Base-by-base conservation (phyloP, 78 protist species). In the Dictyostelium intermedium region DNA sequence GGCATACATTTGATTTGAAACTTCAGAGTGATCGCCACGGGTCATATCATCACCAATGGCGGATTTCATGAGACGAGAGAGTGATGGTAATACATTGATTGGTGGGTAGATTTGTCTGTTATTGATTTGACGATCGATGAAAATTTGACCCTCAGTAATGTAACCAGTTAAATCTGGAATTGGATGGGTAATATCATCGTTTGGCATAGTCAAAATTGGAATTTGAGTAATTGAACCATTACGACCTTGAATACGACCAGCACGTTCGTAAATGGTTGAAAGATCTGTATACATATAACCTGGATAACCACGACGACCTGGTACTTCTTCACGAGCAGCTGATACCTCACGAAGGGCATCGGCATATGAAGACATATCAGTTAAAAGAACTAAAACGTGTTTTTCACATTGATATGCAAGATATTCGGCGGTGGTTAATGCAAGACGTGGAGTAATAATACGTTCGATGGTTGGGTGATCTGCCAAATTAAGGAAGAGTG, bases 201-300 rank as follows among this genome's bases (percentile, higher is more conserved):
- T 99, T 70, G 99, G 99, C 99, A 99, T 99, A 83, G 99, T 98
- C 10, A 99, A 95, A 56, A 99, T 99, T 60, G 99, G 99, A 83
- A 99, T 92, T 97, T 99, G 99, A 16, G 99, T 99, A 96, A 99
- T 99, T 50, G 99, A 98, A 25, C 99, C 99, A 61, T 93, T 50
- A 60, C 99, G 92, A 47, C 99, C 99, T 39, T 70, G 93, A 47
- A 99, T 99, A 92, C 99, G 99, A 3, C 99, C 99, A 10, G 99
- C 99, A 35, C 99, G 98, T 97, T 99, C 99, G 89, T 99, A 99
- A 87, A 99, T 98, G 96, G 99, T 98, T 37, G 99, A 93, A 20
- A 99, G 80, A 96, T 99, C 99, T n/a, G 99, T 99, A 98, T 99
- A 99, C 99, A 99, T 99, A 97, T 99, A 99, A 84, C 99, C 99